Conservation (phyloP, 345 rosid genomes). For the Lepidium didymum region DNA sequence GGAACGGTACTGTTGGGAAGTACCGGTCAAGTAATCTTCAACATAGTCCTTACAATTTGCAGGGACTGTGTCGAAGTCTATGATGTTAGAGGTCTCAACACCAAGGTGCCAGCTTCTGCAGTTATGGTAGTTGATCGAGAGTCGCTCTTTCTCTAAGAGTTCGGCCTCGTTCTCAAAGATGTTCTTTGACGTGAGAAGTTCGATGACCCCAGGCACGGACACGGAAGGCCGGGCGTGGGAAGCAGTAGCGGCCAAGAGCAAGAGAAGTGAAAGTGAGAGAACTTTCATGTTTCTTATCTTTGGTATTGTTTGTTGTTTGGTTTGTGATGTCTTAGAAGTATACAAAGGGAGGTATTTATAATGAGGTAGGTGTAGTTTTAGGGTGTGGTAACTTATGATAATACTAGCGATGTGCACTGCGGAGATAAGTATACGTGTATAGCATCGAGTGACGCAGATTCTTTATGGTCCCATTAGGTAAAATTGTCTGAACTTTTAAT, state of each 20-base stretch:
- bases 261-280: slow-evolving; percentile 13
- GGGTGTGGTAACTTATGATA: not conserved
- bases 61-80: slow-evolving; percentile 41
- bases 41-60: slow-evolving; percentile 42
- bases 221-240: not conserved
- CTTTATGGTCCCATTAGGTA: not conserved
- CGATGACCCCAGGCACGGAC: not conserved
- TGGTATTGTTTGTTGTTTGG: not conserved
- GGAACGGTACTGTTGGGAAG: slow-evolving; percentile 25
- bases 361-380: not conserved
- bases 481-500: not conserved
- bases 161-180: not conserved
- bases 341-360: slow-evolving; percentile 13
- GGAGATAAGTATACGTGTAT: not conserved
- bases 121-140: slow-evolving; percentile 21
- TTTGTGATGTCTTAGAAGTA: slow-evolving; percentile 9
- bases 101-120: slow-evolving; percentile 66
- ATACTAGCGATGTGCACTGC: not conserved
- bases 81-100: slow-evolving; percentile 51
- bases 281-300: not conserved
- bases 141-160: not conserved
- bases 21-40: slow-evolving; percentile 28
- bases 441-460: not conserved
- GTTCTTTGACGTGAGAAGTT: not conserved
- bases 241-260: slow-evolving; percentile 21